phyloP scores from a whole-genome alignment of 495 filamentous ascomycete species.

The Physcia stellaris region DNA sequence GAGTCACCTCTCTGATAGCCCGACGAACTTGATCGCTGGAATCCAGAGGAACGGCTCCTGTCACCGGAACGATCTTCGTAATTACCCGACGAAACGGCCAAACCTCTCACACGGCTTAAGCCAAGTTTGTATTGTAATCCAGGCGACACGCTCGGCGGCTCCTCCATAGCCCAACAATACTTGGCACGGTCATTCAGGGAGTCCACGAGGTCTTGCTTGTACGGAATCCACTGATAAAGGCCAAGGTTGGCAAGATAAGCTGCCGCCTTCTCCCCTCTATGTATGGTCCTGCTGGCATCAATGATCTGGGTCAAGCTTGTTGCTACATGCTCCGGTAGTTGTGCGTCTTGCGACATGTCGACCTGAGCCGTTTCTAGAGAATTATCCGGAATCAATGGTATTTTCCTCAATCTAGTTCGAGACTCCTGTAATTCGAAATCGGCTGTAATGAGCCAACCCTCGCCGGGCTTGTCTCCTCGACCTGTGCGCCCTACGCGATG shows the following conservation, averaged over 20 bases:
- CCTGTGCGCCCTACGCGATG: slow-evolving; percentile 63
- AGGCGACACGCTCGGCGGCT: slow-evolving; percentile 38
- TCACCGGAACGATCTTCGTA: too few species aligned
- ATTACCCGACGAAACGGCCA: too few species aligned
- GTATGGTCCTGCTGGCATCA: slow-evolving; percentile 22
- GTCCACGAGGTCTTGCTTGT: slow-evolving; percentile 28
- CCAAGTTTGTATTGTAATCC: slow-evolving; percentile 34
- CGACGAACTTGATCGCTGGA: too few species aligned
- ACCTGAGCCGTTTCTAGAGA: slow-evolving; percentile 36
- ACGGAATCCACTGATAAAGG: slow-evolving; percentile 16
- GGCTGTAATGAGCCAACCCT: slow-evolving; percentile 66
- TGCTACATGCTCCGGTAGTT: slow-evolving; percentile 16
- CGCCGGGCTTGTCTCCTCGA: slow-evolving; percentile 61
- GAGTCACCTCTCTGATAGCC: too few species aligned
- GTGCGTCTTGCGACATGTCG: slow-evolving; percentile 34
- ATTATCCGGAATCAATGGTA: slow-evolving; percentile 53
- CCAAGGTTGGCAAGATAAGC: slow-evolving; percentile 42
- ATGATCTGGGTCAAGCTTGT: slow-evolving; percentile 25
- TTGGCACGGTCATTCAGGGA: slow-evolving; percentile 48
- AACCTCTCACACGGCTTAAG: slow-evolving; percentile 23
- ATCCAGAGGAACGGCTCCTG: too few species aligned
- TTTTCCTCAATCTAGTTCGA: slow-evolving; percentile 32
- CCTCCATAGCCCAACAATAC: slow-evolving; percentile 45
- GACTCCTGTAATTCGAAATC: slow-evolving; percentile 39
- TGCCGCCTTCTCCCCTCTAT: slow-evolving; percentile 26